phyloP scores from a whole-genome alignment of 345 rosid species.

The Boechera divaricarpa region DNA sequence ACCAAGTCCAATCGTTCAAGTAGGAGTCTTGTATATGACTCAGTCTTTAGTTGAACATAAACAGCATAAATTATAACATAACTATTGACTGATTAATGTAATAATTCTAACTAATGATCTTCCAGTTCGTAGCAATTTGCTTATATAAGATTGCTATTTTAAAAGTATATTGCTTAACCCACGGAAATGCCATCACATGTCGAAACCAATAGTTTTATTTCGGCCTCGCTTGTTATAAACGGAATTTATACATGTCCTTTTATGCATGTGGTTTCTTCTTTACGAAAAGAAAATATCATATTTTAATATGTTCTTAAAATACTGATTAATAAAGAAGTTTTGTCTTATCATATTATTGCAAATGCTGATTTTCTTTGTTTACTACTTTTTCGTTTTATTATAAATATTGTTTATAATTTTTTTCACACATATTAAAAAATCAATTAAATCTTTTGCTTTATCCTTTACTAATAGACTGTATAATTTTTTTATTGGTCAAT shows the following conservation, averaged over 20 bases:
- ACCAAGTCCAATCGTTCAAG: slow-evolving; percentile 38
- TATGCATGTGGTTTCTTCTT: not conserved
- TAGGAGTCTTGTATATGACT: slow-evolving; percentile 39
- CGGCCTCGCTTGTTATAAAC: not conserved
- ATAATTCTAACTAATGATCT: not conserved
- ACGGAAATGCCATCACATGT: not conserved
- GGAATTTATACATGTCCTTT: not conserved
- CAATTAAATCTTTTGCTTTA: too few relatives aligned
- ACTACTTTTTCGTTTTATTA: not conserved
- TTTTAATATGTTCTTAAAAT: not conserved
- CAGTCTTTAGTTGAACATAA: slow-evolving; percentile 34
- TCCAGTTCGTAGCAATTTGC: not conserved
- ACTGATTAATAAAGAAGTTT: not conserved
- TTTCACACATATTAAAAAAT: too few relatives aligned
- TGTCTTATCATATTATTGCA: not conserved
- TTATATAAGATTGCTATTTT: not conserved
- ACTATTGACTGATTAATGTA: not conserved
- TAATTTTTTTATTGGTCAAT: too few relatives aligned
- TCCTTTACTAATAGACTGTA: too few relatives aligned
- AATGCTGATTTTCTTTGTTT: not conserved
- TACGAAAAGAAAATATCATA: not conserved
- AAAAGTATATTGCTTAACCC: slow-evolving; percentile 1
- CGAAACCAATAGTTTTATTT: not conserved
- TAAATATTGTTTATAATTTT: too few relatives aligned
- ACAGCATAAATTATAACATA: not conserved